Percentiles rank a stretch among this genome's conserved stretches.
phyloP scores from a whole-genome alignment of 202 grass and related monocot genomes.

The Schoenoplectus tabernaemontani region DNA sequence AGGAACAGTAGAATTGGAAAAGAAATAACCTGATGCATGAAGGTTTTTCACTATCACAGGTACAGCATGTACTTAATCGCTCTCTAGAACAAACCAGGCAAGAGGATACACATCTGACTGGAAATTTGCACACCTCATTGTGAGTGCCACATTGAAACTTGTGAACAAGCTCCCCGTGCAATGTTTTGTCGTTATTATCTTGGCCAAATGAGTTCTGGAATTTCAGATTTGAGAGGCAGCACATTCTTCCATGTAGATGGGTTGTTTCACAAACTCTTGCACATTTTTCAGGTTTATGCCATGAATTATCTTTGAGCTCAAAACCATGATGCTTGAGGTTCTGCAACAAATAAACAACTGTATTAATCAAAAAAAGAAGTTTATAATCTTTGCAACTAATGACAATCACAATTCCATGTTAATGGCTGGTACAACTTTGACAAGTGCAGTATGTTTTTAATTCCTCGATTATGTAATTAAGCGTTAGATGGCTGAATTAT shows the following conservation, averaged over 20 bases:
- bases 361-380: constrained; percentile 17
- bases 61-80: too few species aligned
- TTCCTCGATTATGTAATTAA: not conserved
- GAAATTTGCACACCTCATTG: constrained; percentile 40
- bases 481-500: not conserved
- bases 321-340: constrained; percentile 33
- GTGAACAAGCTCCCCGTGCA: constrained; percentile 36
- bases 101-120: constrained; percentile 37
- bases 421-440: not conserved
- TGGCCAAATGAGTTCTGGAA: constrained; percentile 34
- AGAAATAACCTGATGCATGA: constrained; percentile 51
- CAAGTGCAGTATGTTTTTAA: not conserved
- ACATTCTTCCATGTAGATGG: constrained; percentile 39
- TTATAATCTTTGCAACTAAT: not conserved
- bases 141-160: constrained; percentile 41
- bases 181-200: constrained; percentile 32
- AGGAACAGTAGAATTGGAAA: constrained; percentile 27
- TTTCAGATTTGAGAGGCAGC: constrained; percentile 45
- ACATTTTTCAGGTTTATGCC: constrained; percentile 34
- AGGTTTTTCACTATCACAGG: constrained; percentile 44
- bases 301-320: constrained; percentile 36
- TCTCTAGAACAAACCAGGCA: constrained; percentile 41
- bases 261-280: constrained; percentile 34
- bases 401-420: not conserved
- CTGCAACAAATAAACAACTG: constrained; percentile 39